These are phyloP conservation scores for Aspergillus ochraceus DNA, from an alignment of 2,329 filamentous ascomycete species.

Conservation along the genomic window DNA sequence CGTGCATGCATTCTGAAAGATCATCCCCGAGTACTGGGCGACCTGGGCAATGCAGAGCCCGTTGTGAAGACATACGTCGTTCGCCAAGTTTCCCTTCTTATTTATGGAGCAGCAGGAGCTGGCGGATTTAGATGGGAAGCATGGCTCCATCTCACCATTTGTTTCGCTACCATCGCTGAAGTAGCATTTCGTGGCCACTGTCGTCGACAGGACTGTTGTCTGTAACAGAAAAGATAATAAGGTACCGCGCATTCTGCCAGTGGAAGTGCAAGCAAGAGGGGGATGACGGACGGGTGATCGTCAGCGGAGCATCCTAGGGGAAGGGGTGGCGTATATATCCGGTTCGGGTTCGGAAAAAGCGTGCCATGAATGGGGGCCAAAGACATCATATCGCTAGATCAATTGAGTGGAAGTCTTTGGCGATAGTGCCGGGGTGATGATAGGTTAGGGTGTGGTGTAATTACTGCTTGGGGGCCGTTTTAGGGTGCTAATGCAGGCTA, in stretches of 20 bases:
- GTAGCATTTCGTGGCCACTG: background rate
- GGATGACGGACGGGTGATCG: background rate
- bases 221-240: background rate
- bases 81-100: background rate
- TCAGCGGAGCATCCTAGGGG: background rate
- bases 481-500: background rate
- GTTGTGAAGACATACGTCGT: conserved; percentile 2
- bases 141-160: background rate
- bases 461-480: background rate
- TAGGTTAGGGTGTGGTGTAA: background rate
- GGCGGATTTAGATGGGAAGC: background rate
- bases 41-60: conserved; percentile 1
- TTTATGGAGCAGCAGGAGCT: background rate
- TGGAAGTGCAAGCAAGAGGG: no score
- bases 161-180: background rate
- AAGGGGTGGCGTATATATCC: background rate
- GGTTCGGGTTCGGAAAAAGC: no score
- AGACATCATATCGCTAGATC: background rate
- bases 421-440: background rate
- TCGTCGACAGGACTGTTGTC: background rate
- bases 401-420: background rate
- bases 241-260: background rate
- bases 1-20: background rate
- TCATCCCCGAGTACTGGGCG: background rate
- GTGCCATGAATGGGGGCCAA: background rate